Evolutionary conservation across 495 filamentous ascomycete genomes (phyloP).

Genomic region (Neurospora discreta): DNA sequence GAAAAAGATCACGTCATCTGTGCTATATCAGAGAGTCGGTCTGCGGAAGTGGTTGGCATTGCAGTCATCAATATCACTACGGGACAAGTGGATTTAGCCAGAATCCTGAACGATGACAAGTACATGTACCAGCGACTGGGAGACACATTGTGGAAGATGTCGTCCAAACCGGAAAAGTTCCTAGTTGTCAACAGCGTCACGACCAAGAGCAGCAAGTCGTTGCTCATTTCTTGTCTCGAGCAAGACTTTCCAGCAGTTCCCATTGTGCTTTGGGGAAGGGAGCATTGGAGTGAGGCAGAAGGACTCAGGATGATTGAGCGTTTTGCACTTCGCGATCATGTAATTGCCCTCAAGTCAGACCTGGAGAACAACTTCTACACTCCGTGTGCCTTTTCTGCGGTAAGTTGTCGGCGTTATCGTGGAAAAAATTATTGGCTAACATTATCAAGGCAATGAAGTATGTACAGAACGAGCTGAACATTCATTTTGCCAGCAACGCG

Average conservation of each 20-base stretch:
- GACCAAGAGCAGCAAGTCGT: slow-evolving; percentile 62
- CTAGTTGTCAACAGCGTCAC: slow-evolving; percentile 36
- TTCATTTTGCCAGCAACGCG: slow-evolving; percentile 62
- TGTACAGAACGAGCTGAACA: slow-evolving; percentile 50
- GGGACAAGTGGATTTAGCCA: slow-evolving; percentile 43
- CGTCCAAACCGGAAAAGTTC: slow-evolving; percentile 23
- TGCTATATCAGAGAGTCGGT: slow-evolving; percentile 77
- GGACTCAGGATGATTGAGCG: slow-evolving; percentile 71
- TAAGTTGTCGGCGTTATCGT: slow-evolving; percentile 29
- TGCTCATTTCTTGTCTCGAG: slow-evolving; percentile 49
- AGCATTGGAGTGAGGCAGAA: slow-evolving; percentile 76
- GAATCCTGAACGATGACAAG: slow-evolving; percentile 67
- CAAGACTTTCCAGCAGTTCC: slow-evolving; percentile 48
- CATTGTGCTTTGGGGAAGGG: slow-evolving; percentile 62
- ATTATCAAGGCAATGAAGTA: slow-evolving; percentile 62
- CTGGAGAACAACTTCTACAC: slow-evolving; percentile 83
- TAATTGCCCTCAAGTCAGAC: slow-evolving; percentile 65
- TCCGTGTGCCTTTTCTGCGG: slow-evolving; percentile 79
- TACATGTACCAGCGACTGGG: slow-evolving; percentile 60
- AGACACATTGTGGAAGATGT: slow-evolving; percentile 52
- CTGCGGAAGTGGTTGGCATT: slow-evolving; percentile 72
- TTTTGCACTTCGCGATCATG: slow-evolving; percentile 64
- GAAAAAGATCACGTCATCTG: slow-evolving; percentile 60
- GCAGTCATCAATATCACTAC: slow-evolving; percentile 81
- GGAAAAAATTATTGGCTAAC: slow-evolving; percentile 1